Percentiles rank a stretch among this genome's conserved stretches.
Conservation (phyloP, 2,329 filamentous ascomycete species). For the Clarireedia homoeocarpa region DNA sequence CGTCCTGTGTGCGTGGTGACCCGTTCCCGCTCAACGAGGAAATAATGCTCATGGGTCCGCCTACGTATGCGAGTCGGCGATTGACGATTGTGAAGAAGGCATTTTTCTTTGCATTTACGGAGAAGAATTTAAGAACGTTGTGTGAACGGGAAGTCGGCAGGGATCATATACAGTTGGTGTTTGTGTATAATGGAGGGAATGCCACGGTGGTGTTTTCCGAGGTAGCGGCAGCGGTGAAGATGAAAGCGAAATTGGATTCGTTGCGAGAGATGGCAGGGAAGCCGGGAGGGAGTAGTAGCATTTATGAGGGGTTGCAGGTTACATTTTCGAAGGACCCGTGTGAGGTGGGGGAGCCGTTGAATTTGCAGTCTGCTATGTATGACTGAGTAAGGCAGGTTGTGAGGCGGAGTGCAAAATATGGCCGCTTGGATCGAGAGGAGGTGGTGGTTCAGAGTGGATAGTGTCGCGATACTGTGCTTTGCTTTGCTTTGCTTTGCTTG, state of each 20-base stretch:
- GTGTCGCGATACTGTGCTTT: too few relatives aligned
- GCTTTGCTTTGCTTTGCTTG: too few relatives aligned
- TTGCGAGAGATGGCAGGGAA: conserved; percentile 2
- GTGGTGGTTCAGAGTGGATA: background rate
- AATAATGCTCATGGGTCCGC: conserved; percentile 21
- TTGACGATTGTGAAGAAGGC: conserved; percentile 26
- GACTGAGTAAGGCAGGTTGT: background rate
- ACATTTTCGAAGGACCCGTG: conserved; percentile 12
- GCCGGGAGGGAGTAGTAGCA: background rate
- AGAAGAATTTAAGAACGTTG: conserved; percentile 16
- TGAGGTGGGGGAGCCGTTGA: conserved; percentile 2
- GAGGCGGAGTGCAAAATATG: background rate
- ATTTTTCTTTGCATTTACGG: conserved; percentile 26
- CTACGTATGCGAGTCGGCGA: conserved; percentile 22
- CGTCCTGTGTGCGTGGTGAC: conserved; percentile 20
- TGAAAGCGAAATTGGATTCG: conserved; percentile 23
- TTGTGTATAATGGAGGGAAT: conserved; percentile 28
- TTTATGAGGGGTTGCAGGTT: conserved; percentile 8
- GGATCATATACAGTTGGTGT: conserved; percentile 20
- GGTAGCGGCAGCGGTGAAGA: conserved; percentile 21
- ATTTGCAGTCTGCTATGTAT: conserved; percentile 4
- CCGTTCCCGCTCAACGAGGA: conserved; percentile 17
- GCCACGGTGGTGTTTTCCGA: conserved; percentile 27
- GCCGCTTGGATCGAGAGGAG: background rate
- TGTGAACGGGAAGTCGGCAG: conserved; percentile 20